Conservation (phyloP, 164 flowering plant genomes). For the Malania oleifera region DNA sequence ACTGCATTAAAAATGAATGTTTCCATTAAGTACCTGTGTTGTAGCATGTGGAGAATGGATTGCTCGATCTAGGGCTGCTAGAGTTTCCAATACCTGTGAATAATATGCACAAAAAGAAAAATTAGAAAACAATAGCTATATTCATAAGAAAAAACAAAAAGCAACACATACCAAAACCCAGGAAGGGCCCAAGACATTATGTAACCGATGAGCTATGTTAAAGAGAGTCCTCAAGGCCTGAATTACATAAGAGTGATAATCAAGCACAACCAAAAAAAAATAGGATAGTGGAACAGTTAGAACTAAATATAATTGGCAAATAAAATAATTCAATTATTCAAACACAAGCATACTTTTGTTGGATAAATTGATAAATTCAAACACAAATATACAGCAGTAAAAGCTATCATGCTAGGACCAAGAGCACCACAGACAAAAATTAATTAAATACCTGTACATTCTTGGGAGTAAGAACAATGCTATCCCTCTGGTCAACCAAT, state of each 20-base stretch:
- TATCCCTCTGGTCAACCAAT: conserved; percentile 64
- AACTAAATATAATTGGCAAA: no score
- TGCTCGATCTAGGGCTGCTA: conserved; percentile 86
- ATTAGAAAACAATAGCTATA: neutral
- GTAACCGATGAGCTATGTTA: conserved; percentile 87
- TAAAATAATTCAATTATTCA: no score
- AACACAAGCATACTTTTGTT: no score
- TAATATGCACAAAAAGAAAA: conserved; percentile 9
- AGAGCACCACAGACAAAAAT: neutral
- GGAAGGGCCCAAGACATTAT: conserved; percentile 90
- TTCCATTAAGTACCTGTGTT: conserved; percentile 60
- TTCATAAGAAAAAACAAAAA: neutral
- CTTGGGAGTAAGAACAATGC: conserved; percentile 78
- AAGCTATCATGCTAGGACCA: no score
- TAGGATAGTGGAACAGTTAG: no score
- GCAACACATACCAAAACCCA: conserved; percentile 82
- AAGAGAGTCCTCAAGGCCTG: conserved; percentile 98
- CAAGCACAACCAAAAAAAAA: no score
- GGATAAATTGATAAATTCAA: no score
- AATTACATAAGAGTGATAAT: conserved; percentile 13
- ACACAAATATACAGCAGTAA: no score
- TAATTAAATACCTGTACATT: conserved; percentile 78
- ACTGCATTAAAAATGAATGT: neutral
- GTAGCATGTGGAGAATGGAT: conserved; percentile 98
- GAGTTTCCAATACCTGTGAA: conserved; percentile 86